Evolutionary conservation across 2,329 filamentous ascomycete genomes (phyloP).

Genomic region (Emericellopsis atlantica): DNA sequence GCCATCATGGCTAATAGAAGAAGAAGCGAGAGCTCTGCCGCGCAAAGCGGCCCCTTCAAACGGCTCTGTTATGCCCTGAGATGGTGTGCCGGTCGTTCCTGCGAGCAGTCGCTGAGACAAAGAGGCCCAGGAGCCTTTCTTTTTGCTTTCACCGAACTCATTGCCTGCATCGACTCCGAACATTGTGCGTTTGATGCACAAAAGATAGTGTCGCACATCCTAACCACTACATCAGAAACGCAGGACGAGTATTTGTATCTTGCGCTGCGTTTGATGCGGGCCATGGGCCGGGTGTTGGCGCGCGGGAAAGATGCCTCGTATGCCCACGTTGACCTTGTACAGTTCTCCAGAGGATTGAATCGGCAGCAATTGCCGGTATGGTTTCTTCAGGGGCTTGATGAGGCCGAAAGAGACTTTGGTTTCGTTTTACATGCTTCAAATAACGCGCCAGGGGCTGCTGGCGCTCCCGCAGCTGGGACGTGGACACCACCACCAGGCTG

Average conservation of each 20-base stretch:
- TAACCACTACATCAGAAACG: too few species aligned
- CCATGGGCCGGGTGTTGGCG: neutral
- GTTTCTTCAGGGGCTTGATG: slow-evolving; percentile 20
- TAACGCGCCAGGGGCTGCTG: too few species aligned
- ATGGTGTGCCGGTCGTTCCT: neutral
- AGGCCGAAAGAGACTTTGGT: too few species aligned
- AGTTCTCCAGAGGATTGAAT: slow-evolving; percentile 27
- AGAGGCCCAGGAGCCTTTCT: too few species aligned
- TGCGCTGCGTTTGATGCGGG: neutral
- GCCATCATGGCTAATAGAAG: slow-evolving; percentile 5
- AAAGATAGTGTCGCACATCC: too few species aligned
- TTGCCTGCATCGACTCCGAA: too few species aligned
- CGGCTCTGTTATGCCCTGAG: neutral
- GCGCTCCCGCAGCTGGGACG: too few species aligned
- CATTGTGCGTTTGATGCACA: too few species aligned
- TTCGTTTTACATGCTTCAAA: too few species aligned
- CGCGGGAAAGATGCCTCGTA: too few species aligned
- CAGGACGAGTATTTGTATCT: neutral
- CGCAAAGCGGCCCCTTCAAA: neutral
- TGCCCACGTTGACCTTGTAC: slow-evolving; percentile 19
- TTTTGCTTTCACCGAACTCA: too few species aligned
- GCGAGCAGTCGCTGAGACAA: too few species aligned
- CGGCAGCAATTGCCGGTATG: slow-evolving; percentile 16
- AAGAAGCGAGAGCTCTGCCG: neutral
- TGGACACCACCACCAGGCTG: slow-evolving; percentile 12